Conservation (phyloP, 2,329 filamentous ascomycete species). For the Calonectria multiphialidica region DNA sequence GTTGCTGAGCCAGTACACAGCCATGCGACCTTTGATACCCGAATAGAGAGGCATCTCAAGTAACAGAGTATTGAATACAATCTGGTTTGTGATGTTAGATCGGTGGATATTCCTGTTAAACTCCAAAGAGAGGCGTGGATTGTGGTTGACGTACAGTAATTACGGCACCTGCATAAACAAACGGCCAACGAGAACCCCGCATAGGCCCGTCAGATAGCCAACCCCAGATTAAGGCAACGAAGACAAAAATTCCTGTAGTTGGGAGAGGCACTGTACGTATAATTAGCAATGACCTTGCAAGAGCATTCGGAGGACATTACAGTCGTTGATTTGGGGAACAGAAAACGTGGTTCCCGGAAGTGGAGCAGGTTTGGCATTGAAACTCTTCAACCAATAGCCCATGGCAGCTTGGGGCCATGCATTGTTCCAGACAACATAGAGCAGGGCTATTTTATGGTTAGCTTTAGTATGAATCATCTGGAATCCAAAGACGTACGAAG, state of each 20-base stretch:
- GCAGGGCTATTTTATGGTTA: constrained; percentile 15
- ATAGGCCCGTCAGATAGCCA: constrained; percentile 36
- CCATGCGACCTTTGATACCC: constrained; percentile 25
- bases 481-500: constrained; percentile 14
- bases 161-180: constrained; percentile 31
- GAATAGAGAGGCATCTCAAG: constrained; percentile 31
- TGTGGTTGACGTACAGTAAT: constrained; percentile 22
- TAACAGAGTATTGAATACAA: constrained; percentile 26
- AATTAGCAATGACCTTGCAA: not conserved
- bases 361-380: constrained; percentile 30
- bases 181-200: constrained; percentile 31
- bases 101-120: no score
- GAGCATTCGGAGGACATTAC: not conserved
- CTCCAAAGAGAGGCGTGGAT: accelerated
- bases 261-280: constrained; percentile 29
- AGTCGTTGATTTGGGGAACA: constrained; percentile 28
- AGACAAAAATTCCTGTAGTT: constrained; percentile 32
- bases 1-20: constrained; percentile 36
- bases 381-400: constrained; percentile 36
- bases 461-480: not conserved
- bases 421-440: constrained; percentile 35
- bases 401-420: constrained; percentile 29
- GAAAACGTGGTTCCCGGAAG: constrained; percentile 27
- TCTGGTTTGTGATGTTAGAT: no score
- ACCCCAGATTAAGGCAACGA: constrained; percentile 29